These are phyloP conservation scores for Ceratobasidium sp. DNA, from an alignment of 1,284 basidiomycete genomes.

Conservation along the genomic window DNA sequence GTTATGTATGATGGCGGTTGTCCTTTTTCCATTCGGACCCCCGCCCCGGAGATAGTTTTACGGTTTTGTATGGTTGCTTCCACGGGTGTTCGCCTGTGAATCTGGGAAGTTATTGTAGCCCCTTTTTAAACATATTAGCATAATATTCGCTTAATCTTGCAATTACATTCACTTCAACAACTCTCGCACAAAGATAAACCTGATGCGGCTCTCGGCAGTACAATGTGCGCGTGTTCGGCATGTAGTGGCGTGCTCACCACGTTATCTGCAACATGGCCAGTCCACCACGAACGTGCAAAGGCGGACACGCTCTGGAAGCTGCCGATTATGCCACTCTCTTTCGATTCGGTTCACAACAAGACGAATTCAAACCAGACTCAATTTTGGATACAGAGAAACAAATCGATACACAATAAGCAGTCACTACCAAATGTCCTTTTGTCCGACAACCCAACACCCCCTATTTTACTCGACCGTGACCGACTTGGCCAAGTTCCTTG, in stretches of 20 bases:
- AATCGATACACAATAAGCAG: conserved; percentile 29
- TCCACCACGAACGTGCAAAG: background rate
- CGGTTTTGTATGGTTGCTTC: conserved; percentile 16
- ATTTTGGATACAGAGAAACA: conserved; percentile 39
- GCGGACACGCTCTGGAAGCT: background rate
- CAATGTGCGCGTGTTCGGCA: too few species aligned
- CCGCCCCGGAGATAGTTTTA: background rate
- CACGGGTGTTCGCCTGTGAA: conserved; percentile 7
- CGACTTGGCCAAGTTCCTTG: conserved; percentile 78
- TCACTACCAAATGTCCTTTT: conserved; percentile 36
- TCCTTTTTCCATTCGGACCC: background rate
- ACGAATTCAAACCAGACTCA: conserved; percentile 31
- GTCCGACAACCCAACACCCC: background rate
- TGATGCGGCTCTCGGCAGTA: too few species aligned
- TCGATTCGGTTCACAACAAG: background rate
- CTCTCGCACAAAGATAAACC: too few species aligned
- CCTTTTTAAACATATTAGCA: conserved; percentile 8
- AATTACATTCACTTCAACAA: conserved; percentile 32
- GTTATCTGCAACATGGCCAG: background rate
- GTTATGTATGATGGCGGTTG: conserved; percentile 2
- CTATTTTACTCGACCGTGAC: conserved; percentile 50
- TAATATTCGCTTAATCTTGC: conserved; percentile 24
- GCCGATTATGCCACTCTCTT: background rate
- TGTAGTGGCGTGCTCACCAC: background rate
- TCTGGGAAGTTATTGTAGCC: conserved; percentile 1